Evolutionary conservation across 345 rosid genomes (phyloP), one percentile per base, ranked within the genome.

Genomic region (Eucalyptus polybractea): DNA sequence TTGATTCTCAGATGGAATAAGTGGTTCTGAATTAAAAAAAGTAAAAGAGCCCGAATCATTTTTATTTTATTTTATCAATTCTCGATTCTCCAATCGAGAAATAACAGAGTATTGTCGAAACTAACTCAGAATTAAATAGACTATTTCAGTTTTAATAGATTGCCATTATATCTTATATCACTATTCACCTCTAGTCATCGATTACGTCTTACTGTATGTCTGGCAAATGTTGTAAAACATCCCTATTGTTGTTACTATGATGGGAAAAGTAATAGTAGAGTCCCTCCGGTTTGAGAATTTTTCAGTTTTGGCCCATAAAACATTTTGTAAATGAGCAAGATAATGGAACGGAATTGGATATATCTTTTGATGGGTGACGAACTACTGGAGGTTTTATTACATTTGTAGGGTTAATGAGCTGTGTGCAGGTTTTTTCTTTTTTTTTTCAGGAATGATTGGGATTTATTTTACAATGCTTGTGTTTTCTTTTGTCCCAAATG

Each of bases 91-190:
- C 21, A 1, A 4, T 65, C 0, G 3, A 67, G 24, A 72, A 72
- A 7, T 33, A 72, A 33, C 2, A 8, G 0, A 33, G 33, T 33
- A 13, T 69, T 69, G 44, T 33, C 1, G 7, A 33, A 25, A 33
- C 25, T 0, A 19, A 19, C 8, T 72, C 2, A 7, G 0, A 19
- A 72, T 72, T 72, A 72, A 72, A 33, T 72, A 17, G 44, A 17
- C 0, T 1, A 33, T 19, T 72, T 22, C 2, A 22, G 0, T 72
- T 33, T 5, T 0, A 42, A 42, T 10, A 33, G 2, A 72, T 33
- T 69, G 37, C 10, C 2, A 17, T 9, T 31, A 17, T 17, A 62
- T 29, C 72, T 29, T 13, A 1, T 37, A n/a, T 13, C 24, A 2
- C 12, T 33, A 22, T 69, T 17, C 44, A 69, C 13, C 42, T 69